Evolutionary conservation across 352 stramenopile species (phyloP), one percentile per base, ranked within the genome.

Genomic region (Phytopythium montanum): DNA sequence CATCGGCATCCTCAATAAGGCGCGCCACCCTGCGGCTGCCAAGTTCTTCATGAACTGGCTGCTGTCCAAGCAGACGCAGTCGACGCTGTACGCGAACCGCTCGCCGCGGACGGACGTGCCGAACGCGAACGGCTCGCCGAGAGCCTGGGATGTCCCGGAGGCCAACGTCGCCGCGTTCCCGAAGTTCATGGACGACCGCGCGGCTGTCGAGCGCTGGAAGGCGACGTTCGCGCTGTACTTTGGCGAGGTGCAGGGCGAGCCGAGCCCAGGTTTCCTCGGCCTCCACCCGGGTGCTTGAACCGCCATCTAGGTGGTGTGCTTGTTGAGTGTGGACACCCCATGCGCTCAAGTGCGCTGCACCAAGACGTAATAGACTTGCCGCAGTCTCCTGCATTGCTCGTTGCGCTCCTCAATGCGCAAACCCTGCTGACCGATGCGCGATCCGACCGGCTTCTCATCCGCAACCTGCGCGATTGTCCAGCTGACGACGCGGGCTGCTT

Each of bases 221-320:
- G 28, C 60, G 48, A 88, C 71, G 18, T 79, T 88, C 48, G 33
- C 66, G 36, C 45, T 88, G 34, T 86, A 83, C 78, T 75, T 88
- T 52, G 73, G 73, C 29, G 75, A 88, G 44, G 75, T 83, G 41
- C 62, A 70, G 44, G 73, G 70, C 62, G 56, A 73, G 60, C 66
- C 73, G 38, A 79, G 63, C 10, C 68, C 67, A 2, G 73, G 75
- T 5, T 56, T 56, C 48, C 62, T 79, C 29, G 75, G 71, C 28
- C 48, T 87, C n/a, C 55, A 78, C 54, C 72, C 70, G 23, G 70
- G 73, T 21, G 34, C 60, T 38, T 80, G 65, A 73, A 33, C 10
- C 9, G 31, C 31, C 10, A 10, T 16, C 34, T 41, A 19, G 34
- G 1, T 41, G 34, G 34, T 14, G 34, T 41, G 12, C 12, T 41